Base-by-base conservation (phyloP, 2,329 filamentous ascomycete species). In the Didymella keratinophila region DNA sequence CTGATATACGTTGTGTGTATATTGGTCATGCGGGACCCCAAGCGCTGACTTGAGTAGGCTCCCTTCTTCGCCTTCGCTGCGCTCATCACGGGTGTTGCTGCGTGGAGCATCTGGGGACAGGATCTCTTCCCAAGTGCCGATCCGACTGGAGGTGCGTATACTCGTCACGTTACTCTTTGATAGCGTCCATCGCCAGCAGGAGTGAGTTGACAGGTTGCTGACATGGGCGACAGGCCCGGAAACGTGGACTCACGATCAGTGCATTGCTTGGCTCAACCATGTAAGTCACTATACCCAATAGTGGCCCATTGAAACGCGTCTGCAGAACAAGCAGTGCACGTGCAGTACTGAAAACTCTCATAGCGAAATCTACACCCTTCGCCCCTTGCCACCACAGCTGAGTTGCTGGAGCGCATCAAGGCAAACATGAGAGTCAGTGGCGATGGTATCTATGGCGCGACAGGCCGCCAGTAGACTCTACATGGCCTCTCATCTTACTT, bases 121-220 rank as follows among this genome's bases (percentile, higher is more conserved):
- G 92, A 94, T 63, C 85, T 97, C 71, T 96, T 97, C 70, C 93
- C 93, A 0, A 77, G 85, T 3, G 81, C 87, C 64, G 93, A 97
- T 73, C 92, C 93, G n/a, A 91, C 81, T 27, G 93, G 93, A 60
- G 84, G 92, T 80, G 86, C 80, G 69, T 66, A 42, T 2, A 36
- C 32, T 32, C 4, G 30, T 32, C 30, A 32, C 30, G 30, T 32
- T 32, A 16, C 30, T 14, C 30, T 28, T 28, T 8, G 30, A 32
- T 3, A 32, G 30, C 12, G 12, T 32, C 4, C 12, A 6, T 32
- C 12, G 30, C 30, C 12, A 16, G 30, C 30, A 16, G 6, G 4
- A 16, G 14, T 28, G 30, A 16, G 4, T 16, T 32, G 30, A 36
- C 32, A 8, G 32, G 7, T 36, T 25, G 52, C 59, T 60, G 52